phyloP scores from a whole-genome alignment of 106 monocot genomes.

The Allium sativum region DNA sequence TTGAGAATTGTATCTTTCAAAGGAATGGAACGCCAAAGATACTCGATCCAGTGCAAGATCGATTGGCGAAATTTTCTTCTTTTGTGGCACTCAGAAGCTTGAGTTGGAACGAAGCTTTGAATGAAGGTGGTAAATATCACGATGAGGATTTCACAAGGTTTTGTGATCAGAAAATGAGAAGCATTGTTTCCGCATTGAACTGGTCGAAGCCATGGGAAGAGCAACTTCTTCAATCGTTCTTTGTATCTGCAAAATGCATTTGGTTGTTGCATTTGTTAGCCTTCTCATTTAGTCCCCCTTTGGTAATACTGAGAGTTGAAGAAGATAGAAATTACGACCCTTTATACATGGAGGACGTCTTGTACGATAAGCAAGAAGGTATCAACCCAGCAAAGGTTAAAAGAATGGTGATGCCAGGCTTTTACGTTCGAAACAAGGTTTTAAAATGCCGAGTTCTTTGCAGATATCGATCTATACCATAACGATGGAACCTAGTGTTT shows the following conservation, averaged over 20 bases:
- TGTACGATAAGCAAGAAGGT: conserved; percentile 27
- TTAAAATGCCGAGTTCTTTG: conserved; percentile 74
- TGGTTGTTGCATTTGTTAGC: conserved; percentile 91
- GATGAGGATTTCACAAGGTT: conserved; percentile 74
- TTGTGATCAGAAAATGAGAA: conserved; percentile 82
- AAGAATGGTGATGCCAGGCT: conserved; percentile 89
- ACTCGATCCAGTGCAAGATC: conserved; percentile 57
- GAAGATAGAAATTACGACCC: conserved; percentile 59
- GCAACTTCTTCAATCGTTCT: conserved; percentile 64
- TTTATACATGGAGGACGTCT: conserved; percentile 76
- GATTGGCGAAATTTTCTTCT: conserved; percentile 64
- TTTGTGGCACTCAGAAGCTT: conserved; percentile 67
- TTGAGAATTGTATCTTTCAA: conserved; percentile 78
- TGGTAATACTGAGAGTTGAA: conserved; percentile 69
- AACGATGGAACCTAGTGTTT: background rate
- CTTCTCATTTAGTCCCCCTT: conserved; percentile 62
- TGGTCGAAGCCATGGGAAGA: conserved; percentile 66
- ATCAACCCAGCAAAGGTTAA: conserved; percentile 40
- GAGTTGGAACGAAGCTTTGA: conserved; percentile 84
- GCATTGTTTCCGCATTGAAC: conserved; percentile 38
- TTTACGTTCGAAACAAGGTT: conserved; percentile 76
- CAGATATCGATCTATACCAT: conserved; percentile 19
- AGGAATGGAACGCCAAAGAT: conserved; percentile 52
- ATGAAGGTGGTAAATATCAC: conserved; percentile 62
- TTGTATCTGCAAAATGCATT: conserved; percentile 75